phyloP scores from a whole-genome alignment of 371 early-diverging fungal species.

The Mortierella sp. region DNA sequence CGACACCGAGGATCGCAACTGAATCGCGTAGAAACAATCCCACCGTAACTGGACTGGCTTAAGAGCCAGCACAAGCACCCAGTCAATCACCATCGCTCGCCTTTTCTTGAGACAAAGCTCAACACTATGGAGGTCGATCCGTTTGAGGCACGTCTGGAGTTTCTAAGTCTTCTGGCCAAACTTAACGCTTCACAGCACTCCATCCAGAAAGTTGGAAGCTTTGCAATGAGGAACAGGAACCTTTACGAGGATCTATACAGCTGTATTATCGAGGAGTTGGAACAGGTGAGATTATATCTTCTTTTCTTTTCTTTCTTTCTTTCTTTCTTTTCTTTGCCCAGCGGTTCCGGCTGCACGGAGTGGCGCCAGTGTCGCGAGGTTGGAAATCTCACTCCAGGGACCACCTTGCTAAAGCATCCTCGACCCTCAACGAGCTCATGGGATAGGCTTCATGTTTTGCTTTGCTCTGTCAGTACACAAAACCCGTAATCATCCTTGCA shows the following conservation, averaged over 20 bases:
- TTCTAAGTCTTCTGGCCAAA: conserved; percentile 70
- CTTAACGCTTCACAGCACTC: conserved; percentile 82
- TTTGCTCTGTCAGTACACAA: no score
- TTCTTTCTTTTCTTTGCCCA: conserved; percentile 12
- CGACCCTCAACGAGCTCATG: no score
- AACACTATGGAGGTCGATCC: conserved; percentile 70
- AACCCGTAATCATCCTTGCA: neutral
- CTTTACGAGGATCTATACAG: conserved; percentile 81
- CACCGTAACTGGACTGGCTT: no score
- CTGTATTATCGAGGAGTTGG: conserved; percentile 78
- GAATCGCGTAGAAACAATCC: no score
- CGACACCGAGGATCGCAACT: no score
- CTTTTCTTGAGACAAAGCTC: neutral
- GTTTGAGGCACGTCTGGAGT: conserved; percentile 78
- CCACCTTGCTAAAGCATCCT: no score
- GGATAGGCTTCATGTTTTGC: no score
- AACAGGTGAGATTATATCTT: conserved; percentile 61
- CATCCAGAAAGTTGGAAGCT: conserved; percentile 75
- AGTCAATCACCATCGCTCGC: no score
- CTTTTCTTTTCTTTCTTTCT: conserved; percentile 9
- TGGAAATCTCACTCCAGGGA: no score
- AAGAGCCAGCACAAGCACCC: no score
- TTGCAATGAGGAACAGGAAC: conserved; percentile 71
- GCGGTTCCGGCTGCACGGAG: neutral
- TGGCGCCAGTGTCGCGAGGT: neutral